Evolutionary conservation across 2,329 filamentous ascomycete genomes (phyloP).

Genomic region (Elsinoe australis): DNA sequence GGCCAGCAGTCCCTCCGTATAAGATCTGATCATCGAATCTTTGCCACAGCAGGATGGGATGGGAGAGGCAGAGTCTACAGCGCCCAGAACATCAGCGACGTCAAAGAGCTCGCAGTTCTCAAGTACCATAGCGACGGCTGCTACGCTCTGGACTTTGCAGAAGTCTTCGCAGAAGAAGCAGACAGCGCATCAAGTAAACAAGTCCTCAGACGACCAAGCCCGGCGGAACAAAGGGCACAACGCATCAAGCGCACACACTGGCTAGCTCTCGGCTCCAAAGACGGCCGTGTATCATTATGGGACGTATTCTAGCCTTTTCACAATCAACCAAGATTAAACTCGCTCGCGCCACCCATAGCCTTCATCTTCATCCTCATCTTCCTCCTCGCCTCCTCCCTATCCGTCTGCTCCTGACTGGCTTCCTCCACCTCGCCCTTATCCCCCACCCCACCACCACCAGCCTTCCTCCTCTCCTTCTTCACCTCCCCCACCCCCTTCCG

Average conservation of each 20-base stretch:
- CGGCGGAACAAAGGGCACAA: slow-evolving; percentile 26
- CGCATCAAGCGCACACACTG: slow-evolving; percentile 70
- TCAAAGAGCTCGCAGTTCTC: slow-evolving; percentile 82
- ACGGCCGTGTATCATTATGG: slow-evolving; percentile 93
- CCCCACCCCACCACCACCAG: slow-evolving; percentile 27
- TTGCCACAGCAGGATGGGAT: slow-evolving; percentile 93
- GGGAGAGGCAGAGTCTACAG: slow-evolving; percentile 73
- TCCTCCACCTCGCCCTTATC: slow-evolving; percentile 25
- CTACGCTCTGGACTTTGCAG: slow-evolving; percentile 68
- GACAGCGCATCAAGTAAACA: slow-evolving; percentile 20
- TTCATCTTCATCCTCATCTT: slow-evolving; percentile 50
- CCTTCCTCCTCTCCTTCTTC: slow-evolving; percentile 37
- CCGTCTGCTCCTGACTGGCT: slow-evolving; percentile 30
- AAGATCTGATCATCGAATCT: slow-evolving; percentile 71
- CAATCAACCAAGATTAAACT: slow-evolving; percentile 51
- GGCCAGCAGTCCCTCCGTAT: slow-evolving; percentile 78
- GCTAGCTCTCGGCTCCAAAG: slow-evolving; percentile 84
- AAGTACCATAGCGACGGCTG: slow-evolving; percentile 92
- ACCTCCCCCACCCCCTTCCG: slow-evolving; percentile 42
- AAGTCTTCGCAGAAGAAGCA: slow-evolving; percentile 25
- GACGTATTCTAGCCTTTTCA: slow-evolving; percentile 60
- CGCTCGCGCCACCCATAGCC: slow-evolving; percentile 45
- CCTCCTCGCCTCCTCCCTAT: slow-evolving; percentile 37
- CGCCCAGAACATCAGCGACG: slow-evolving; percentile 64
- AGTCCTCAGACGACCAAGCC: slow-evolving; percentile 27